Evolutionary conservation across 345 rosid genomes (phyloP).

Genomic region (Zanthoxylum bungeanum): DNA sequence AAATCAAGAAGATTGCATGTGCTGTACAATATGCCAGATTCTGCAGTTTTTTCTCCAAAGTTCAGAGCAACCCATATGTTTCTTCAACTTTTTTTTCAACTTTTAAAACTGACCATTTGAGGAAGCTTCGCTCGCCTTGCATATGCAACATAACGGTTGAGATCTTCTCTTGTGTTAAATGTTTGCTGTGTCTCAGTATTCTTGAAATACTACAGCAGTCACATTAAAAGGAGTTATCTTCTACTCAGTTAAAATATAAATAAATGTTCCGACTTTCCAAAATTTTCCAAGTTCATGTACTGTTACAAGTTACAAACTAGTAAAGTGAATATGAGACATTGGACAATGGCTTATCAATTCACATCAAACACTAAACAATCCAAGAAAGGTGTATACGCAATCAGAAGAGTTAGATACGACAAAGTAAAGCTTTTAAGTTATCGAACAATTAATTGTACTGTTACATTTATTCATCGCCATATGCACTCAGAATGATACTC

Average conservation of each 20-base stretch:
- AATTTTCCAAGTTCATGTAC: neutral
- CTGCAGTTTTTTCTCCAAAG: neutral
- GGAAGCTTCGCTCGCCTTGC: conserved; percentile 7
- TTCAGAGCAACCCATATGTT: neutral
- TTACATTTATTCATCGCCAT: neutral
- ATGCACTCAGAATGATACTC: neutral
- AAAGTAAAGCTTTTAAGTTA: neutral
- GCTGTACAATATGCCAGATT: neutral
- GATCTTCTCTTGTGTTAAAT: neutral
- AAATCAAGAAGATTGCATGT: neutral
- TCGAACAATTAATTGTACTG: neutral
- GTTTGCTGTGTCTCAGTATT: neutral
- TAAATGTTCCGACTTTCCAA: neutral
- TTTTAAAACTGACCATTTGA: neutral
- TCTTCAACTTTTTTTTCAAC: neutral
- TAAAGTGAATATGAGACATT: neutral
- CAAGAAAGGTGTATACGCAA: neutral
- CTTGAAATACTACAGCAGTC: neutral
- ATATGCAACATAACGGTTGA: neutral
- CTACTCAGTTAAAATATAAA: neutral
- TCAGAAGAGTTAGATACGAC: no score
- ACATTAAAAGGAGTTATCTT: neutral
- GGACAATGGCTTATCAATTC: neutral
- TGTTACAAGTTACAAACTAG: neutral
- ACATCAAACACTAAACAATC: neutral